These are phyloP conservation scores for Diplocarpon mali DNA, from an alignment of 2,329 filamentous ascomycete species.

Conservation along the genomic window DNA sequence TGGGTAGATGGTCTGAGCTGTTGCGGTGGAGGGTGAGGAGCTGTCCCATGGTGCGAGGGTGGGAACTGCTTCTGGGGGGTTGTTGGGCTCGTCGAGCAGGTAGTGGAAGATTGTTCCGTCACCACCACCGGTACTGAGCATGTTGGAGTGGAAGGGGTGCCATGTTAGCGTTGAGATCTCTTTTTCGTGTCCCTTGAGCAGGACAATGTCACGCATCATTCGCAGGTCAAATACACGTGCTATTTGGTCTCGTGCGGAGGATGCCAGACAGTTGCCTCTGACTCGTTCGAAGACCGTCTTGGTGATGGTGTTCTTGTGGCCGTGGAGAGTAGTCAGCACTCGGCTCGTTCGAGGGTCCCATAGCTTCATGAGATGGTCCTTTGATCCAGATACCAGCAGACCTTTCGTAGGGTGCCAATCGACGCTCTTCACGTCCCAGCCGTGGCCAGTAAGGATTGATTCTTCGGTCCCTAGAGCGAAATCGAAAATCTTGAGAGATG, in stretches of 20 bases:
- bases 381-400: constrained; percentile 87
- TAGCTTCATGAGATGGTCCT: constrained; percentile 93
- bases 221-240: constrained; percentile 88
- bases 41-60: constrained; percentile 77
- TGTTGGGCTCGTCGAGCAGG: constrained; percentile 88
- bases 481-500: constrained; percentile 88
- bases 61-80: constrained; percentile 59
- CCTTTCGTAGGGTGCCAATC: constrained; percentile 98
- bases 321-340: constrained; percentile 86
- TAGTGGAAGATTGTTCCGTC: constrained; percentile 90
- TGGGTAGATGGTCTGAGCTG: constrained; percentile 84
- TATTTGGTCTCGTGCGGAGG: constrained; percentile 85
- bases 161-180: constrained; percentile 86
- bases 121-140: constrained; percentile 82
- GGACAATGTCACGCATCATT: constrained; percentile 95
- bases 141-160: constrained; percentile 84
- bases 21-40: constrained; percentile 65
- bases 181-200: constrained; percentile 90
- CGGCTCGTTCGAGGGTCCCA: constrained; percentile 93
- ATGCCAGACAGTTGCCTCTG: constrained; percentile 75
- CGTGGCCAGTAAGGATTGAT: constrained; percentile 78
- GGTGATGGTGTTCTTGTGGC: constrained; percentile 94
- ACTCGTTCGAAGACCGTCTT: constrained; percentile 84
- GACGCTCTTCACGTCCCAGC: constrained; percentile 94
- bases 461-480: constrained; percentile 82